Conservation (phyloP, 2,329 filamentous ascomycete genomes). For the Ophiostoma fasciatum region DNA sequence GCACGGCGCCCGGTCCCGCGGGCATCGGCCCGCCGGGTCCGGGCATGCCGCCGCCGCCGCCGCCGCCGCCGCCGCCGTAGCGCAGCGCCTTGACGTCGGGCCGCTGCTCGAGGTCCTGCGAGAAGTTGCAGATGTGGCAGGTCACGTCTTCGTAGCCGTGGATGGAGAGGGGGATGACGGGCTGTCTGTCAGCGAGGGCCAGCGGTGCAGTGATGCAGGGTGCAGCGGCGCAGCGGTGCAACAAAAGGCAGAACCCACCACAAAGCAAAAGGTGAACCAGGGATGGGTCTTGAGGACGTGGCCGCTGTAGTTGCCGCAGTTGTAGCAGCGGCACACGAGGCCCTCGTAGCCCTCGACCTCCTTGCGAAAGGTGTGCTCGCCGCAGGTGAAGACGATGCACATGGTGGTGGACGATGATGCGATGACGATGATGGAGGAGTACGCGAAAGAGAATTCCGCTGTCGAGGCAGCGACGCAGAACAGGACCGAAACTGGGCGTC, state of each 20-base stretch:
- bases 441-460: too few relatives aligned
- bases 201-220: slow-evolving; percentile 2
- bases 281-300: slow-evolving; percentile 47
- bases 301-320: slow-evolving; percentile 50
- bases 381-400: slow-evolving; percentile 49
- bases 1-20: slow-evolving; percentile 18
- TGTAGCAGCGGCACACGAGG: slow-evolving; percentile 47
- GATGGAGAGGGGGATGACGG: slow-evolving; percentile 55
- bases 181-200: slow-evolving; percentile 24
- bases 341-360: slow-evolving; percentile 47
- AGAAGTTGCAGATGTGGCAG: slow-evolving; percentile 65
- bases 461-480: too few relatives aligned
- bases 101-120: slow-evolving; percentile 47
- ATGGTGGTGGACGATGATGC: too few relatives aligned
- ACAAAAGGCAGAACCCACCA: slow-evolving; percentile 31
- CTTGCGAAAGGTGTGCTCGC: slow-evolving; percentile 46
- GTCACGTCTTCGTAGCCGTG: slow-evolving; percentile 53
- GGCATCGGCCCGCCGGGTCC: too few relatives aligned
- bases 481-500: too few relatives aligned
- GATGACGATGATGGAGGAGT: not conserved
- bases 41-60: too few relatives aligned
- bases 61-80: slow-evolving; percentile 19
- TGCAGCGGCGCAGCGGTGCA: not conserved
- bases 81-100: slow-evolving; percentile 39
- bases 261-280: slow-evolving; percentile 70